Evolutionary conservation across 2,329 filamentous ascomycete genomes (phyloP), one percentile per base, ranked within the genome.

Genomic region (Conoideocrella luteorostrata): DNA sequence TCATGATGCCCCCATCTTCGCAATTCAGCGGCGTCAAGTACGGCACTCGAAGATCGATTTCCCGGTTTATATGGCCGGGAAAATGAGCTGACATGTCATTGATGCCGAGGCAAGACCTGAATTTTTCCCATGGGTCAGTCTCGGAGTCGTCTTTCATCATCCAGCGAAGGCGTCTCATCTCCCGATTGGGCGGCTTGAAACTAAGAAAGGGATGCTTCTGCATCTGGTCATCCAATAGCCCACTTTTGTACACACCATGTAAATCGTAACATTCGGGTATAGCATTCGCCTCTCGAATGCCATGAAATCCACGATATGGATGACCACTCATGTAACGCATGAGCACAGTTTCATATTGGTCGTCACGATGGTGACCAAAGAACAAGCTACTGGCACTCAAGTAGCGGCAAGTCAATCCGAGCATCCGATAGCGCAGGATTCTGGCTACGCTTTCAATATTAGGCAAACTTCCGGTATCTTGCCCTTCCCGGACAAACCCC

Each of bases 321-420:
- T 88, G 84, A 0, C 83, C 81, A 3, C 71, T 70, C 7, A 83
- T 64, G 28, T 97, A 63, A 33, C 93, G 78, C 81, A 89, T 86
- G 39, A 97, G 65, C 4, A 94, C 74, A 0, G 90, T 96, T 66
- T 98, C 93, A 44, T 89, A 85, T 57, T 93, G 88, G 56, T 98
- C 93, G 56, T 96, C 90, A 49, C 77, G 71, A 60, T 98, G 93
- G 59, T 98, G 93, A 4, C 84, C 93, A 22, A 94, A 68, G 30
- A 96, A 74, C 2, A 97, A 61, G 17, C 78, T 77, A 4, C 63
- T 65, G 4, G 86, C 76, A 0, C 66, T 59, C 5, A 67, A 52
- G 1, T 66, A 59, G 13, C 63, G 62, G 58, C 86, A 89, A 7
- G 74, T 71, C 12, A 54, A 58, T 1, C 86, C 90, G 2, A 97